Base-by-base conservation (phyloP, 768 basidiomycete genomes). In the Hypholoma sublateritium region DNA sequence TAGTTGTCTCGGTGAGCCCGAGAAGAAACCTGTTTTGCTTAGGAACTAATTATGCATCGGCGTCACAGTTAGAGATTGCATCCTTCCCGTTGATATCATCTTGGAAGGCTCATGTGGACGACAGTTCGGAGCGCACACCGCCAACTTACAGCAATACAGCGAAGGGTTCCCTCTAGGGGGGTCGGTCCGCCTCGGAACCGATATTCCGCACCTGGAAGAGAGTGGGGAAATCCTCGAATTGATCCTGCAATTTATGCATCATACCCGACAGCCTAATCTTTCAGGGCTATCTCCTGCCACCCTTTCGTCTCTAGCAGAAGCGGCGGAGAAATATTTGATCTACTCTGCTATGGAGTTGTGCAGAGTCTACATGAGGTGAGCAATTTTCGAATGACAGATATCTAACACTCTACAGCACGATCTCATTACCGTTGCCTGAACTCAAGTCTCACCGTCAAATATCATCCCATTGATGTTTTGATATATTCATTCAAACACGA, bases 261-360 rank as follows among this genome's bases (percentile, higher is more conserved):
- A 61, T 47, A 34, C 42, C n/a, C 57, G 52, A 2, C 58, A 55
- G 37, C 62, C 62, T 0, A 44, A 47, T 12, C 47, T 59, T 2
- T 32, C 41, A 1, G 39, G 24, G 0, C 13, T 59, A 0, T 1
- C 5, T 0, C 55, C 55, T 21, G 9, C 13, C 2, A 41, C 48
- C 1, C 28, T 61, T 5, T 43, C 32, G 9, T 17, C 47, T 7
- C 44, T 64, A 6, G 58, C 62, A 3, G 62, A 64, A 22, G 62
- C 60, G 1, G 57, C 47, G 5, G 60, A 61, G 57, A 64, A 64
- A 42, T 64, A 61, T 39, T 45, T 43, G 48, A 44, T 64, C 5
- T 64, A 39, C 39, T 50, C 57, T 8, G 57, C 60, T 5, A 59
- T 64, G 55, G 51, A 57, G 14, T 14, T 61, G 12, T 64, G 62